These are phyloP conservation scores for Eremothecium gossypii DNA, from an alignment of 1,139 yeast genomes.

Conservation along the genomic window DNA sequence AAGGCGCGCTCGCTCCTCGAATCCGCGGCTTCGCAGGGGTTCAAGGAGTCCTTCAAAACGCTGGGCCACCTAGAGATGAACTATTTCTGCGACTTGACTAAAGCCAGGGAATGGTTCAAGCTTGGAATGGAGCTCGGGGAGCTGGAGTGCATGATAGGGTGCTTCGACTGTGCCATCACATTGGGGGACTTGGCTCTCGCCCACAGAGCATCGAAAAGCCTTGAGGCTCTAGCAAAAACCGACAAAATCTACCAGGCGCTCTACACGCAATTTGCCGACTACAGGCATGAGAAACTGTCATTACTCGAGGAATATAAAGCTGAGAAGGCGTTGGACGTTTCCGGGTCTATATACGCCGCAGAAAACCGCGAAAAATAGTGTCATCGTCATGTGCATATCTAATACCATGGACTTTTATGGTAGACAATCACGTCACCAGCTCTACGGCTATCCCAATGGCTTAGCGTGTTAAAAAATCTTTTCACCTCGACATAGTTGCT, in stretches of 20 bases:
- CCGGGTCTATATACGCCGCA: too few species aligned
- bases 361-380: not conserved
- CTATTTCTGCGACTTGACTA: constrained; percentile 43
- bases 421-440: constrained; percentile 69
- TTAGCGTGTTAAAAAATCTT: constrained; percentile 65
- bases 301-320: too few species aligned
- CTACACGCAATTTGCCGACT: constrained; percentile 5
- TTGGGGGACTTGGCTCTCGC: constrained; percentile 22
- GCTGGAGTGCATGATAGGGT: constrained; percentile 58
- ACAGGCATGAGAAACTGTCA: constrained; percentile 5
- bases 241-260: constrained; percentile 1
- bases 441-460: constrained; percentile 84
- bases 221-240: constrained; percentile 10
- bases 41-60: constrained; percentile 64
- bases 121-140: constrained; percentile 62
- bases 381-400: not conserved
- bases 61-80: constrained; percentile 73
- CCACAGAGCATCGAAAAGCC: constrained; percentile 17
- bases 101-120: constrained; percentile 76
- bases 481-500: constrained; percentile 39
- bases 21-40: constrained; percentile 65
- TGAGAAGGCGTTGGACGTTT: too few species aligned
- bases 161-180: constrained; percentile 44
- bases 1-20: constrained; percentile 64
- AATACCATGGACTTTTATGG: constrained; percentile 12